Evolutionary conservation across 202 grass and related monocot species (phyloP).

Genomic region (Setaria viridis): DNA sequence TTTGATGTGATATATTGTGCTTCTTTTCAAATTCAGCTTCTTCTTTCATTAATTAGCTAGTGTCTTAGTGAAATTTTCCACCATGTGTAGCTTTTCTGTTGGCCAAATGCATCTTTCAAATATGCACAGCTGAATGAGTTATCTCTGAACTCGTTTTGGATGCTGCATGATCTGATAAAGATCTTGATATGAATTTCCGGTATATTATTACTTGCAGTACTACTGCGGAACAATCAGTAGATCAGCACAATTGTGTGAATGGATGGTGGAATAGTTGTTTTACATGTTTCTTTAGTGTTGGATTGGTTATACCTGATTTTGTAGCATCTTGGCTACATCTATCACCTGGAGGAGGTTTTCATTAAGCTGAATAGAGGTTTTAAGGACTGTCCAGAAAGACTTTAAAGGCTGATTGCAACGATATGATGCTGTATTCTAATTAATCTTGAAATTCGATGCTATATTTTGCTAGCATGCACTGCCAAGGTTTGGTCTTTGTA

Average conservation of each 20-base stretch:
- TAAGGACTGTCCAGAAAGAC: not conserved
- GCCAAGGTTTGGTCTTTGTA: not conserved
- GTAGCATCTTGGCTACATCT: not conserved
- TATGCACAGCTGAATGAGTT: not conserved
- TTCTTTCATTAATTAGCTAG: not conserved
- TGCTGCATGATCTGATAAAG: not conserved
- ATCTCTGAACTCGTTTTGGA: not conserved
- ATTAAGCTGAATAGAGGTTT: not conserved
- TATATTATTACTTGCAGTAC: not conserved
- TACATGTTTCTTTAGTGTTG: conserved; percentile 2
- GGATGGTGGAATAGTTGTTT: not conserved
- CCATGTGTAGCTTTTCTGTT: not conserved
- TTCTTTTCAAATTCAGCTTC: not conserved
- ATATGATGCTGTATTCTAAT: not conserved
- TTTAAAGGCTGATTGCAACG: not conserved
- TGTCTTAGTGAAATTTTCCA: not conserved
- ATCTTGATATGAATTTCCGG: not conserved
- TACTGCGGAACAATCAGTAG: not conserved
- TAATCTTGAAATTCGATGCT: not conserved
- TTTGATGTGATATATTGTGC: not conserved
- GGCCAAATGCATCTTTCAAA: not conserved
- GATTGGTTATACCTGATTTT: conserved; percentile 11
- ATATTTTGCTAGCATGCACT: not conserved
- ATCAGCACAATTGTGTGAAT: not conserved
- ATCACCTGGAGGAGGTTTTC: not conserved